Evolutionary conservation across 164 flowering plant species (phyloP), one percentile per base, ranked within the genome.

Genomic region (Dillenia suffruticosa): DNA sequence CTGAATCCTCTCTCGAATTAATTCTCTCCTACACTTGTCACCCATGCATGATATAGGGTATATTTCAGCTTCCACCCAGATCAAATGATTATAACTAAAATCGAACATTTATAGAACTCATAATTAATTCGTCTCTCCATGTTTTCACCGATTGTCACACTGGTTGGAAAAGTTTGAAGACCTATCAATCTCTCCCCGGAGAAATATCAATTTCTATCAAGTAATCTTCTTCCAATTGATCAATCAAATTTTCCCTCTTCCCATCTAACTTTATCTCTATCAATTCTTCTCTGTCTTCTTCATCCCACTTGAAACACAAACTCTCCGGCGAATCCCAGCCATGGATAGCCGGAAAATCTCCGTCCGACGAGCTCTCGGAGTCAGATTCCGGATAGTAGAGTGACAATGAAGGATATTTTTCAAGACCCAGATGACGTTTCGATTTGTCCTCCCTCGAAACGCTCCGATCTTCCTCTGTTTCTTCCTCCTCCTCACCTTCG

Each of bases 171-270:
- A 67, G 64, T 9, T 40, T 9, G 43, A 24, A 10, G 24, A 24
- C 19, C 16, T 13, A 24, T 48, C 24, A 62, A 49, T 50, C 13
- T 48, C 67, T 68, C 46, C 60, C 61, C 56, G 76, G 84, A 26
- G 75, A 80, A 44, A 89, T 76, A 52, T 89, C 90, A 53, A 89
- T 89, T 68, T 86, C 96, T 13, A 89, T 87, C 77, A 84, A 56
- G 71, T 81, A 83, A 8, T 89, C 96, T 46, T 83, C 91, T 48
- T 85, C 89, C 8, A 62, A 72, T n/a, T 71, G 73, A 53, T 70
- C 65, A 56, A 50, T 62, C 12, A 45, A 45, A 45, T 46, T 32
- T 11, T 24, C 43, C 16, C 65, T 54, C 61, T 72, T 62, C 10
- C 58, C 68, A 40, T 79, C 81, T 45, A 88, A 65, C 1, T 68